Percentiles rank a stretch among this genome's conserved stretches.
Conservation (phyloP, 768 basidiomycete species). For the Coprinellus micaceus region DNA sequence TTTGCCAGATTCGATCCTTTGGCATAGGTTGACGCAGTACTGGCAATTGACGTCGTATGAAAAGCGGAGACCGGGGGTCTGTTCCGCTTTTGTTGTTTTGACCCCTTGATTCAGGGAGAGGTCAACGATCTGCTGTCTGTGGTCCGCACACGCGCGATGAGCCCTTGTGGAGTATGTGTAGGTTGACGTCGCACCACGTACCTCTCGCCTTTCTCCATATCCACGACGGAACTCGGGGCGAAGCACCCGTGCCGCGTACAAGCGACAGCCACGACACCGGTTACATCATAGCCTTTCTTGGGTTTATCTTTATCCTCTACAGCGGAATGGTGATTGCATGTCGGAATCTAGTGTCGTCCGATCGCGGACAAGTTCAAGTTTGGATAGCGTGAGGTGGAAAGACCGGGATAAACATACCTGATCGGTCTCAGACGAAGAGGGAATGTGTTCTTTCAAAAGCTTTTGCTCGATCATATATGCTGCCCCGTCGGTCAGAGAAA, state of each 20-base stretch:
- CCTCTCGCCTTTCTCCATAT: neutral
- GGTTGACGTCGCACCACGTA: too few relatives aligned
- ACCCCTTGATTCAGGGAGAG: neutral
- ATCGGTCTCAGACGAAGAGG: conserved; percentile 8
- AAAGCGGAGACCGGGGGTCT: neutral
- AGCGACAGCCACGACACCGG: neutral
- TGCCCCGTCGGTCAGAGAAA: neutral
- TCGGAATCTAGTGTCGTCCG: neutral
- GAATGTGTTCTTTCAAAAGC: neutral
- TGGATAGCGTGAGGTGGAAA: neutral
- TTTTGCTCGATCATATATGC: neutral
- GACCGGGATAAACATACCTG: neutral
- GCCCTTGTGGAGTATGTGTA: too few relatives aligned
- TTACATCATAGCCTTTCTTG: neutral
- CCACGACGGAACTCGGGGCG: neutral
- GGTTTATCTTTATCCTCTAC: neutral
- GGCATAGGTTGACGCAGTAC: too few relatives aligned
- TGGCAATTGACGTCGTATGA: conserved; percentile 14
- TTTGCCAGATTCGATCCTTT: conserved; percentile 5
- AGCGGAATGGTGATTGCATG: neutral
- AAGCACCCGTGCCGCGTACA: neutral
- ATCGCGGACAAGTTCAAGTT: neutral
- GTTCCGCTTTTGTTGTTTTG: neutral
- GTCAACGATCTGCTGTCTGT: too few relatives aligned
- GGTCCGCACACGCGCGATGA: too few relatives aligned